Base-by-base conservation (phyloP, 495 filamentous ascomycete genomes). In the Neurospora tetraspora region DNA sequence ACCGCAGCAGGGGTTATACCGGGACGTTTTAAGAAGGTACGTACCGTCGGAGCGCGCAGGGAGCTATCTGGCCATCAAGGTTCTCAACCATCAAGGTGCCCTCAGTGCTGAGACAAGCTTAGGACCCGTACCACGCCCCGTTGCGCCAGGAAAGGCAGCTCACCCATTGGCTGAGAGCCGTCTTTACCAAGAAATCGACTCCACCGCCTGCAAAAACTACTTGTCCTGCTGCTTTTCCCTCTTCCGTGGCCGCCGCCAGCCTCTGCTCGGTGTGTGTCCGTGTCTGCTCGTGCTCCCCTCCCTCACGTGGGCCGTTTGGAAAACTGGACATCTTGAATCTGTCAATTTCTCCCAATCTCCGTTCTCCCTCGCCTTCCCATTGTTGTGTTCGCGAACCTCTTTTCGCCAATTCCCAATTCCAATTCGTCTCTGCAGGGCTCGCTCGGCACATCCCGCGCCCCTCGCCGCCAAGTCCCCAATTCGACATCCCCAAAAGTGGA, bases 201-300 rank as follows among this genome's bases (percentile, higher is more conserved):
- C 70, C 39, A 71, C 59, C 34, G n/a, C 45, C 27, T 59, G 34
- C 70, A 71, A 18, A 20, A 45, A 45, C 39, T 27, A 31, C 36
- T 73, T 73, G 37, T 40, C 69, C 68, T 72, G 14, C 47, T 72
- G 37, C 12, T 40, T 72, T 39, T 73, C 38, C 45, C 69, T 45
- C 59, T 40, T 16, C 47, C 37, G 71, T 72, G 43, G 71, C 20
- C 68, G 14, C 16, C 53, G 37, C 43, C 42, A 61, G 70, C 59
- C 16, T 59, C 45, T 38, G 27, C 53, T 65, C 53, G 53, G 53
- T 61, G 27, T 61, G 53, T 34, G 23, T 34, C 23, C 53, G 53
- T 31, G 53, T 61, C 23, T 61, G 23, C 23, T 61, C 23, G 27
- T 61, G 23, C 6, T 16, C 53, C 23, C 12, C 53, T 34, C 53